Base-by-base conservation (phyloP, 306 rosid genomes). In the Castanospermum australe region DNA sequence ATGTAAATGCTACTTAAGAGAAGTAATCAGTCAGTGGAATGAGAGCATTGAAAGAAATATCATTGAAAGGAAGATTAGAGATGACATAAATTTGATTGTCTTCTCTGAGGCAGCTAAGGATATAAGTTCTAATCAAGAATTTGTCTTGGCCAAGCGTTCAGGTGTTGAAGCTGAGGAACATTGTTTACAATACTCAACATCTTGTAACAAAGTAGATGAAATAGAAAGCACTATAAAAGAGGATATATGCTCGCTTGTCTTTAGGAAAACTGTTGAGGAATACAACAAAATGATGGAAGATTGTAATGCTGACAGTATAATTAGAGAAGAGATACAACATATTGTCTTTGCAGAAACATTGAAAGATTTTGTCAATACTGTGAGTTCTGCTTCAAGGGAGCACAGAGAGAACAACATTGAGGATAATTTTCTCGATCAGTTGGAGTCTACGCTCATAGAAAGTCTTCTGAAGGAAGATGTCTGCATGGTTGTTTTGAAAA, bases 11-110 rank as follows among this genome's bases (percentile, higher is more conserved):
- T 42, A 75, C 55, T 73, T 84, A 5, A 80, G 72, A 24, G 88
- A 90, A 78, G 38, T 30, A 67, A 39, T 82, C 35, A 63, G 69
- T 62, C 92, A 87, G 82, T 80, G 82, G 90, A 85, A 88, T 54
- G 88, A 80, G 36, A 67, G 24, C 39, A 61, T 8, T 28, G 90
- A 84, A 62, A 76, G 41, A 44, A n/a, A 80, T 48, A 68, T 57
- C 67, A 62, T 76, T 18, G 90, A 89, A 80, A 61, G 85, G 45
- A 86, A 77, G 24, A 80, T 68, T 10, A 76, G 93, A 77, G 91
- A 89, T 14, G 89, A 84, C 32, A 75, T 85, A 54, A 32, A 51
- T 77, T 41, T 59, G 71, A 50, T 78, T 56, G 79, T 76, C 73
- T 74, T 90, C 45, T 56, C 47, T 3, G 88, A 88, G 73, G 36